phyloP scores from a whole-genome alignment of 768 basidiomycete genomes.

The Hygrophoropsis aurantiaca region DNA sequence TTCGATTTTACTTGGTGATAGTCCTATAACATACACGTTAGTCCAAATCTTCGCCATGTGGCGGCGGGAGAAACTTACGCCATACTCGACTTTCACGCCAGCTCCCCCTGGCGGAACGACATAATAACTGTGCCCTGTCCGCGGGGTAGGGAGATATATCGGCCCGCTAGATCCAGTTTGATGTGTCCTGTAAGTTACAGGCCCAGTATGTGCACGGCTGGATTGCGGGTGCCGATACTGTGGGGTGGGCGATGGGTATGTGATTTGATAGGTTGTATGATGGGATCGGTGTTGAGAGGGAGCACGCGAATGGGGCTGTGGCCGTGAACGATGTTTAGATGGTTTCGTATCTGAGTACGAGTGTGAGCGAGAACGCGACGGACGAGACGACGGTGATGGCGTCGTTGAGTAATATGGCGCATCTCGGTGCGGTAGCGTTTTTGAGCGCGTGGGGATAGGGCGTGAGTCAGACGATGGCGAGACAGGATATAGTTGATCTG shows the following conservation, averaged over 20 bases:
- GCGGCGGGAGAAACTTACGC: background rate
- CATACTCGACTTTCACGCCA: constrained; percentile 4
- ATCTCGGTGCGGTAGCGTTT: background rate
- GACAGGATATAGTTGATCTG: no score
- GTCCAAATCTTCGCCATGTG: constrained; percentile 1
- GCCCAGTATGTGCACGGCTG: constrained; percentile 17
- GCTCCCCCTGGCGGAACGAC: background rate
- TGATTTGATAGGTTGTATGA: constrained; percentile 13
- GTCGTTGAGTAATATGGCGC: constrained; percentile 18
- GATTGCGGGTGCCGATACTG: constrained; percentile 16
- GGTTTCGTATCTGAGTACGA: constrained; percentile 22
- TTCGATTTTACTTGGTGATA: constrained; percentile 28
- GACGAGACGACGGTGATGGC: constrained; percentile 18
- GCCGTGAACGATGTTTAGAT: constrained; percentile 9
- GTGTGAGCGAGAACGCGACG: constrained; percentile 19
- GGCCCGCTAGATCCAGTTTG: constrained; percentile 13
- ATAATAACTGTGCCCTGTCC: constrained; percentile 27
- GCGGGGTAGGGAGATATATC: constrained; percentile 22
- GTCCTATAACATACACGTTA: constrained; percentile 11
- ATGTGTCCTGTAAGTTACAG: constrained; percentile 16
- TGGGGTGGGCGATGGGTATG: constrained; percentile 11
- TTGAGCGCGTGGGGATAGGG: constrained; percentile 7
- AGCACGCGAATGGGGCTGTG: constrained; percentile 27
- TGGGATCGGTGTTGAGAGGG: constrained; percentile 1
- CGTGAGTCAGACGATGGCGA: background rate